Evolutionary conservation across 2,329 filamentous ascomycete species (phyloP).

Genomic region (Sarocladiaceae sp.): DNA sequence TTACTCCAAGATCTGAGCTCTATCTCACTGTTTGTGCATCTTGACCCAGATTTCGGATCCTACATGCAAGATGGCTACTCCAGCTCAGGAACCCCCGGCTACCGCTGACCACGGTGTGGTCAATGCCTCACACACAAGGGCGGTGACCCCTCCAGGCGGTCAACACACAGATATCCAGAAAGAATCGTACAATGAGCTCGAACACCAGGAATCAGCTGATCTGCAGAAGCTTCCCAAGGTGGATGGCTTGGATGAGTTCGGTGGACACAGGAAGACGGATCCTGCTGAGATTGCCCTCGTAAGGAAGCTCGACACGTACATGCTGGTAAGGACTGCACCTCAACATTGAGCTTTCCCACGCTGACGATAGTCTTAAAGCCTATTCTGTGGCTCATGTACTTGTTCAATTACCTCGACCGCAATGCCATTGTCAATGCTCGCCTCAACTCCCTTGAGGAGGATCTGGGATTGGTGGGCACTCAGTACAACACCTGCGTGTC

Average conservation of each 20-base stretch:
- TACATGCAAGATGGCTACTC: no score
- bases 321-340: constrained; percentile 19
- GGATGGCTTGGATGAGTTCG: constrained; percentile 3
- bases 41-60: no score
- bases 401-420: constrained; percentile 22
- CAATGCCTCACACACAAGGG: no score
- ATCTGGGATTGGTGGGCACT: constrained; percentile 34
- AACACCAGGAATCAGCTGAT: constrained; percentile 1
- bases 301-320: constrained; percentile 29
- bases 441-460: constrained; percentile 52
- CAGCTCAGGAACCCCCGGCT: no score
- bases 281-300: constrained; percentile 27
- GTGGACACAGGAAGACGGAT: constrained; percentile 5
- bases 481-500: constrained; percentile 30
- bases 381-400: constrained; percentile 12
- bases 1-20: no score
- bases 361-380: not conserved
- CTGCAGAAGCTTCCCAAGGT: not conserved
- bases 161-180: not conserved
- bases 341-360: not conserved
- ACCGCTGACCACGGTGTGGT: no score
- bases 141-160: not conserved
- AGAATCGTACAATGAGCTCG: constrained; percentile 1
- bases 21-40: no score
- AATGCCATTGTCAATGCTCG: constrained; percentile 17